These are phyloP conservation scores for Ceratocystis variospora DNA, from an alignment of 2,329 filamentous ascomycete genomes.

Conservation along the genomic window DNA sequence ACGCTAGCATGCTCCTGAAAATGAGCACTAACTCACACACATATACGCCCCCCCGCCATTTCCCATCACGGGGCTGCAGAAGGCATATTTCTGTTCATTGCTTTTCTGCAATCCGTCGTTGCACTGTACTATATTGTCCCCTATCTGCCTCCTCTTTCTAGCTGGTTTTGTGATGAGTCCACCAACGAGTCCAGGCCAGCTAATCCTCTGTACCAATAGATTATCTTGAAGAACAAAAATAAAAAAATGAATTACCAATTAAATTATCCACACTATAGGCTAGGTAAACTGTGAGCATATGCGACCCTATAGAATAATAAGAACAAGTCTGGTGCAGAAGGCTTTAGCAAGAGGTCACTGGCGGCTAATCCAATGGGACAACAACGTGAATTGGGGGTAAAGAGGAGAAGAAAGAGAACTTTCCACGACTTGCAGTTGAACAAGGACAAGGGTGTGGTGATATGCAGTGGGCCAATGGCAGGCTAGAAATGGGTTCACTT, in stretches of 20 bases:
- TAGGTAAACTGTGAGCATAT: background rate
- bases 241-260: background rate
- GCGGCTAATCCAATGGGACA: slow-evolving; percentile 13
- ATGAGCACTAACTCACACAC: slow-evolving; percentile 1
- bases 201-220: slow-evolving; percentile 15
- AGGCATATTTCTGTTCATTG: background rate
- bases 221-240: background rate
- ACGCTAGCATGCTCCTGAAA: background rate
- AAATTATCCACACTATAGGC: no score
- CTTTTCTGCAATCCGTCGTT: background rate
- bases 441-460: no score
- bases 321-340: background rate
- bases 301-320: background rate
- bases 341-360: slow-evolving; percentile 8
- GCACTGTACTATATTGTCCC: slow-evolving; percentile 8
- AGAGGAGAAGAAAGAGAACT: background rate
- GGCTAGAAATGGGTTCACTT: background rate
- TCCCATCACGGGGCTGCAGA: background rate
- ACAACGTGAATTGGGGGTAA: background rate
- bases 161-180: background rate
- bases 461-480: background rate
- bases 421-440: no score
- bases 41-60: background rate
- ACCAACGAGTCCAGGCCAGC: background rate
- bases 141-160: background rate